Conservation (phyloP, 78 protist species). For the Salpingoeca rosetta region DNA sequence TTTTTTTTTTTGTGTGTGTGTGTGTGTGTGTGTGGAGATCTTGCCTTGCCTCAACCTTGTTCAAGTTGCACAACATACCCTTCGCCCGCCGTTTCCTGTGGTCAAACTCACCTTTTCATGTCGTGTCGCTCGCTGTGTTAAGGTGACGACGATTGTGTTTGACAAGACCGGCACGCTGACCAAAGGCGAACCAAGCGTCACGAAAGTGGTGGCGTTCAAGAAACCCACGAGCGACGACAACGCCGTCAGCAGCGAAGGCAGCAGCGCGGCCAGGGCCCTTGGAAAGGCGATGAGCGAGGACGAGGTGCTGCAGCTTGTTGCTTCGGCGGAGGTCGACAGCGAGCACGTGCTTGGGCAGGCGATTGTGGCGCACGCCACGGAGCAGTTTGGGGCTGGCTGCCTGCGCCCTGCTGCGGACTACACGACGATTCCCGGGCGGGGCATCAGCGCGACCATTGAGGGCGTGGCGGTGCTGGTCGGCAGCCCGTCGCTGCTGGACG, state of each 20-base stretch:
- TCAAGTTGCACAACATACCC: too few species aligned
- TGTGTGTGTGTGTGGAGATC: too few species aligned
- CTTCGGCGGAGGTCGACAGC: slow-evolving; percentile 5
- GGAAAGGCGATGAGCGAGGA: neutral
- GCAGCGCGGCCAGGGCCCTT: too few species aligned
- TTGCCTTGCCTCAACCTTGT: too few species aligned
- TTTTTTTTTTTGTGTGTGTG: too few species aligned
- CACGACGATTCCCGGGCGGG: neutral
- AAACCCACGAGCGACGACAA: too few species aligned
- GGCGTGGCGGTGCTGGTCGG: slow-evolving; percentile 6
- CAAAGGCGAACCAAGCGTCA: slow-evolving; percentile 31
- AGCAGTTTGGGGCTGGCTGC: neutral
- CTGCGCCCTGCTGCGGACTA: neutral
- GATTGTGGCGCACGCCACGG: neutral
- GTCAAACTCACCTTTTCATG: too few species aligned
- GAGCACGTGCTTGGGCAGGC: slow-evolving; percentile 33
- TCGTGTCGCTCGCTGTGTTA: too few species aligned
- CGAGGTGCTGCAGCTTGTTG: neutral
- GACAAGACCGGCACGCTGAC: slow-evolving; percentile 89
- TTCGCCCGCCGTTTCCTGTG: too few species aligned
- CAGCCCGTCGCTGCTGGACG: slow-evolving; percentile 10
- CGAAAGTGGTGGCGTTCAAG: neutral
- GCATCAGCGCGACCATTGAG: neutral
- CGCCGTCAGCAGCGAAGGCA: too few species aligned
- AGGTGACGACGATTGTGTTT: slow-evolving; percentile 28